These are phyloP conservation scores for Pseudogymnoascus sp. DNA, from an alignment of 2,329 filamentous ascomycete genomes.

Conservation along the genomic window DNA sequence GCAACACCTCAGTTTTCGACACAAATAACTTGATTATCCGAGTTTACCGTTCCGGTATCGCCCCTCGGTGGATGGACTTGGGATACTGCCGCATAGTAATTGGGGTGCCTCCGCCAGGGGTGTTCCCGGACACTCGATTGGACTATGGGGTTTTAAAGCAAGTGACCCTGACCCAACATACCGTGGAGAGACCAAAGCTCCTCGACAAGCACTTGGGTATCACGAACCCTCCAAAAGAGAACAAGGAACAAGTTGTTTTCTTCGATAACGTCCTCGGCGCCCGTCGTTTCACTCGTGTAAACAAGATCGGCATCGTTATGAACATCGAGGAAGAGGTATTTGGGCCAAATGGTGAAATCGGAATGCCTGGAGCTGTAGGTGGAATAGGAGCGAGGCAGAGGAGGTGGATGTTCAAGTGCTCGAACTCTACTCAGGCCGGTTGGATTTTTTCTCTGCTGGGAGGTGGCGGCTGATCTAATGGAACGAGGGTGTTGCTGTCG, in stretches of 20 bases:
- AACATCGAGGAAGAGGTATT: conserved; percentile 24
- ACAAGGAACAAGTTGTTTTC: conserved; percentile 43
- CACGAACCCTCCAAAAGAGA: neutral
- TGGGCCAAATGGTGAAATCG: conserved; percentile 22
- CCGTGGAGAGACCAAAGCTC: conserved; percentile 45
- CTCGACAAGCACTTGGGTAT: neutral
- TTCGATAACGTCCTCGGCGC: conserved; percentile 72
- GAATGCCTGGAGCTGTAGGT: conserved; percentile 18
- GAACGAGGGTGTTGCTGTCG: neutral
- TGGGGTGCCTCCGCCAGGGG: conserved; percentile 59
- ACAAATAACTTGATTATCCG: conserved; percentile 78
- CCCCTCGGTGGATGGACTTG: conserved; percentile 83
- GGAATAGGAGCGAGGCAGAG: conserved; percentile 71
- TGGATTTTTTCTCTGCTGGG: conserved; percentile 22
- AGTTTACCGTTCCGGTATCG: conserved; percentile 68
- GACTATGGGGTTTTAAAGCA: conserved; percentile 71
- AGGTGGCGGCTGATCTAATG: conserved; percentile 8
- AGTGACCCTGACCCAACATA: conserved; percentile 58
- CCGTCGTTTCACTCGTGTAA: conserved; percentile 19
- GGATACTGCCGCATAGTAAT: conserved; percentile 79
- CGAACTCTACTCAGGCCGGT: conserved; percentile 19
- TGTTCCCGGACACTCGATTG: conserved; percentile 48
- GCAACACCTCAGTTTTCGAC: conserved; percentile 49
- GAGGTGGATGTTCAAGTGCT: conserved; percentile 76
- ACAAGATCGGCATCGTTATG: conserved; percentile 19